A percentile compares a stretch with the other conserved stretches of the same genome.
These are phyloP conservation scores for Acacia concinna DNA, from an alignment of 331 rosid species.

Conservation along the genomic window DNA sequence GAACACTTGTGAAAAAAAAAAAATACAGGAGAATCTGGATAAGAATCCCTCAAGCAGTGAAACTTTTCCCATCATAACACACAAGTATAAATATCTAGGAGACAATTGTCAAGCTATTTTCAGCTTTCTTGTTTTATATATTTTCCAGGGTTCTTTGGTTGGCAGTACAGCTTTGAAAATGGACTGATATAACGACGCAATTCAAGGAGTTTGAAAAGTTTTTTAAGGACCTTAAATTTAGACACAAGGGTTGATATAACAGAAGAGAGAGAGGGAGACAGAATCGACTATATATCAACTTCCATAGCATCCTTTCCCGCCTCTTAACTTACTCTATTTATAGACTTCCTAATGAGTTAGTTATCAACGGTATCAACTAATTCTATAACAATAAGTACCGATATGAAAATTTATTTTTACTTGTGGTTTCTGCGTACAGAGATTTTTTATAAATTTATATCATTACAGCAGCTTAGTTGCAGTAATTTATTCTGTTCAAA, in stretches of 20 bases:
- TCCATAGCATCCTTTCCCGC: neutral
- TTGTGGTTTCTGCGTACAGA: neutral
- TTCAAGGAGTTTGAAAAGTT: neutral
- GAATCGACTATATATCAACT: neutral
- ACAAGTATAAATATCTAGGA: neutral
- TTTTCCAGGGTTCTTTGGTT: neutral
- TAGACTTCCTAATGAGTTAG: neutral
- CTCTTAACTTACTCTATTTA: no score
- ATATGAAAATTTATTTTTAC: neutral
- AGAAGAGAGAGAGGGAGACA: neutral
- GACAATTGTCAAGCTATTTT: neutral
- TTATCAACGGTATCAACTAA: neutral
- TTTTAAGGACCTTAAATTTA: neutral
- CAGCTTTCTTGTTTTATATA: neutral
- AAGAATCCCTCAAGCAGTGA: neutral
- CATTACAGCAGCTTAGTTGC: neutral
- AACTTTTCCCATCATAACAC: neutral
- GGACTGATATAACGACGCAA: neutral
- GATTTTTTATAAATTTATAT: neutral
- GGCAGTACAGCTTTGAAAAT: neutral
- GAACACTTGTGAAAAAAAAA: neutral
- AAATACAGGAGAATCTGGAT: neutral
- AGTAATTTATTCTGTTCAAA: neutral
- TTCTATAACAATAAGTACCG: no score
- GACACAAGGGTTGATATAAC: neutral